Conservation (phyloP, 108 stramenopile genomes). For the Nitzschia inconspicua region DNA sequence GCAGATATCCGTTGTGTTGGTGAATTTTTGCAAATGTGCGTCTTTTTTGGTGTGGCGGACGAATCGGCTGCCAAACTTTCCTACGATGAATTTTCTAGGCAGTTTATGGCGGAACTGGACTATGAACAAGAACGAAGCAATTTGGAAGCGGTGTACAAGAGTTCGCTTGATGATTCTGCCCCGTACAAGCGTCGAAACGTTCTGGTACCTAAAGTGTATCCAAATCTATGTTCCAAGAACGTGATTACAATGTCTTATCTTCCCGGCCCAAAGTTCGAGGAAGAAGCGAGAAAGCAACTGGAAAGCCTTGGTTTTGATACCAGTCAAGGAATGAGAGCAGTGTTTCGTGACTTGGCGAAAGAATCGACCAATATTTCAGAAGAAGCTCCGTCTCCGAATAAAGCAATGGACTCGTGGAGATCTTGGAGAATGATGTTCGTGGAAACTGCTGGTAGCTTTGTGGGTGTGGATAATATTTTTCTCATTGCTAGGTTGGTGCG, state of each 20-base stretch:
- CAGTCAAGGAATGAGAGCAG: constrained; percentile 32
- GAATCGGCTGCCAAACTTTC: constrained; percentile 45
- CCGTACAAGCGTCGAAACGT: constrained; percentile 52
- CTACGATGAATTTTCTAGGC: constrained; percentile 68
- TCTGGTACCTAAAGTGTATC: constrained; percentile 48
- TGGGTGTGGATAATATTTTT: constrained; percentile 65
- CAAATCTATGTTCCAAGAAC: constrained; percentile 50
- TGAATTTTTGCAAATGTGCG: constrained; percentile 63
- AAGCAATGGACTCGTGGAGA: neutral
- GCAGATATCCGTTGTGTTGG: constrained; percentile 79
- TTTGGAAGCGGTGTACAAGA: constrained; percentile 48
- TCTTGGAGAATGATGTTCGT: constrained; percentile 33
- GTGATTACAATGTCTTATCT: constrained; percentile 78
- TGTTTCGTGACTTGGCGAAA: constrained; percentile 36
- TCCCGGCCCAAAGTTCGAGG: constrained; percentile 68
- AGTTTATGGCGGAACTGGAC: constrained; percentile 73
- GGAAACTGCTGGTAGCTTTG: constrained; percentile 20
- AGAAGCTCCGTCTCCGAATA: no score
- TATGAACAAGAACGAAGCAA: constrained; percentile 54
- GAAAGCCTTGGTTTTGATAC: constrained; percentile 61
- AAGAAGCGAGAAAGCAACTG: constrained; percentile 57
- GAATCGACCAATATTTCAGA: neutral
- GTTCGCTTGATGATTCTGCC: constrained; percentile 53
- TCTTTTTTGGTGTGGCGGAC: constrained; percentile 62
- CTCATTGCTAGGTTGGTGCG: constrained; percentile 44